Conservation (phyloP, 2,329 filamentous ascomycete genomes). For the Capronia epimyces region DNA sequence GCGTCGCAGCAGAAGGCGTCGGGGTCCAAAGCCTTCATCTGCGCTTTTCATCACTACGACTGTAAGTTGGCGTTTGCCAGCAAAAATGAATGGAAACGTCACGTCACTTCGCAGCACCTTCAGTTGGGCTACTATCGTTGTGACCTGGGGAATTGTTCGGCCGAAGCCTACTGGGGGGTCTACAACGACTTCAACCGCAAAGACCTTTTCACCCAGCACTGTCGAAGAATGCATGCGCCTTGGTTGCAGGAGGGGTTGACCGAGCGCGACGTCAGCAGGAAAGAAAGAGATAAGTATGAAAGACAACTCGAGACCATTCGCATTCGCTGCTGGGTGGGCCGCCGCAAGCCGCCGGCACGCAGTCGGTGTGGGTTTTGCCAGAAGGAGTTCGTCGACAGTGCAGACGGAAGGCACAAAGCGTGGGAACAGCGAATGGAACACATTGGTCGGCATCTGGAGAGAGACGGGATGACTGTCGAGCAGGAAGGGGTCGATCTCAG, state of each 20-base stretch:
- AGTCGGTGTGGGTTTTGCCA: slow-evolving; percentile 61
- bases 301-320: slow-evolving; percentile 54
- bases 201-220: slow-evolving; percentile 83
- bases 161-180: slow-evolving; percentile 24
- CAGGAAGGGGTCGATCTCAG: slow-evolving; percentile 39
- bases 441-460: slow-evolving; percentile 74
- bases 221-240: slow-evolving; percentile 69
- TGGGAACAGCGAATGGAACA: slow-evolving; percentile 89
- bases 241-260: slow-evolving; percentile 29
- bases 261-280: slow-evolving; percentile 41
- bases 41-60: slow-evolving; percentile 72
- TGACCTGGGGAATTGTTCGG: slow-evolving; percentile 55
- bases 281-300: slow-evolving; percentile 42
- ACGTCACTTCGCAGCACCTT: slow-evolving; percentile 75
- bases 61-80: slow-evolving; percentile 67
- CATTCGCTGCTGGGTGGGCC: slow-evolving; percentile 52
- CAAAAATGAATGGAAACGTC: slow-evolving; percentile 96
- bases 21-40: slow-evolving; percentile 54
- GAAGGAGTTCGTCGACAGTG: slow-evolving; percentile 22
- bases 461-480: slow-evolving; percentile 34
- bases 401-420: slow-evolving; percentile 42
- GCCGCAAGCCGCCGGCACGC: slow-evolving; percentile 56
- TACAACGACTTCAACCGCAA: slow-evolving; percentile 78
- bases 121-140: slow-evolving; percentile 71
- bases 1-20: slow-evolving; percentile 3